phyloP scores from a whole-genome alignment of 306 rosid species.

The Carpinus fangiana region DNA sequence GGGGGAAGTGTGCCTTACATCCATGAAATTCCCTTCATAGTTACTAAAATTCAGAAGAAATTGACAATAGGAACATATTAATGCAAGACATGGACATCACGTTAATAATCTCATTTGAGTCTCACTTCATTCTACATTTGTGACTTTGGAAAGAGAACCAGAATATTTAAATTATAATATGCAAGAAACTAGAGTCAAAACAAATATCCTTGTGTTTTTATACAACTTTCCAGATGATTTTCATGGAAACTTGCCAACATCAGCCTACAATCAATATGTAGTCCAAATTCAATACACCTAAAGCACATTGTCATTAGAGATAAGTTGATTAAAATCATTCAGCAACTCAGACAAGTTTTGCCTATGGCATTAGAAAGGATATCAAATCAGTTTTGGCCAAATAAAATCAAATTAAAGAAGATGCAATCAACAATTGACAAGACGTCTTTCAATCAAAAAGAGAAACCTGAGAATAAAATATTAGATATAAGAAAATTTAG shows the following conservation, averaged over 20 bases:
- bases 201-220: not conserved
- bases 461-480: slow-evolving; percentile 7
- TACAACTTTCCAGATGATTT: slow-evolving; percentile 1
- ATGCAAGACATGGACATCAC: not conserved
- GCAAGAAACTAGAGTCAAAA: not conserved
- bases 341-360: not conserved
- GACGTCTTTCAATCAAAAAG: slow-evolving; percentile 7
- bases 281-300: not conserved
- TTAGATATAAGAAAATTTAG: slow-evolving; percentile 21
- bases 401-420: not conserved
- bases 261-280: not conserved
- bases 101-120: not conserved
- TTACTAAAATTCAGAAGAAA: not conserved
- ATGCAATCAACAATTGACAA: slow-evolving; percentile 6
- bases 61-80: not conserved
- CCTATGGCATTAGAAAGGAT: not conserved
- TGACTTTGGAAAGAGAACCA: not conserved
- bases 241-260: not conserved
- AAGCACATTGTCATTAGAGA: not conserved
- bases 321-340: not conserved
- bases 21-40: not conserved
- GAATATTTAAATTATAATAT: not conserved
- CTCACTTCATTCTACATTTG: not conserved
- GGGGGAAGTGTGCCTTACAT: not conserved
- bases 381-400: not conserved